These are phyloP conservation scores for Mucor indicus DNA, from an alignment of 371 early-diverging fungal species.

Conservation along the genomic window DNA sequence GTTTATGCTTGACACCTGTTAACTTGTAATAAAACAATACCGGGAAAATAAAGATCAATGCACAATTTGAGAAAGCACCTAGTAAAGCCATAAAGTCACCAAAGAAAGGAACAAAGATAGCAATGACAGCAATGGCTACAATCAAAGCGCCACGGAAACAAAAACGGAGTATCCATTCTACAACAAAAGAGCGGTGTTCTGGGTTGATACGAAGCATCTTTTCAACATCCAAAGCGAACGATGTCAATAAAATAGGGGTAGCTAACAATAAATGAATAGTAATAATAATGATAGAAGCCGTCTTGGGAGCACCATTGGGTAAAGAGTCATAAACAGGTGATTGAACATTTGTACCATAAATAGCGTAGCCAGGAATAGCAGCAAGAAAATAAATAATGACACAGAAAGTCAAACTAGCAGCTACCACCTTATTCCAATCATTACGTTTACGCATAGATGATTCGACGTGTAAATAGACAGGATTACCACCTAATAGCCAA, in stretches of 20 bases:
- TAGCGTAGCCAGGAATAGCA: constrained; percentile 76
- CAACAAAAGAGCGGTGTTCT: constrained; percentile 21
- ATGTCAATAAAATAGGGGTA: constrained; percentile 78
- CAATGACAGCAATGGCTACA: constrained; percentile 44
- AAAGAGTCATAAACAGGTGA: constrained; percentile 78
- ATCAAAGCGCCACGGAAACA: constrained; percentile 43
- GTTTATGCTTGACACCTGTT: constrained; percentile 48
- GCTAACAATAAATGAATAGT: constrained; percentile 82
- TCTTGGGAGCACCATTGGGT: constrained; percentile 59
- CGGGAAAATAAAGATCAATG: constrained; percentile 68
- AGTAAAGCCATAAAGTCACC: constrained; percentile 71
- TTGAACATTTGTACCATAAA: constrained; percentile 67
- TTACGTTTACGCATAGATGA: constrained; percentile 75
- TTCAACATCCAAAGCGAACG: constrained; percentile 75
- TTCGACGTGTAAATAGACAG: constrained; percentile 64
- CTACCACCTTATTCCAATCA: constrained; percentile 72
- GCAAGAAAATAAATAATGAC: constrained; percentile 72
- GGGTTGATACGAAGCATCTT: constrained; percentile 39
- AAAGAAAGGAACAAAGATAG: constrained; percentile 66
- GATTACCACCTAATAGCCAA: constrained; percentile 13
- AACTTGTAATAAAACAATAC: constrained; percentile 62
- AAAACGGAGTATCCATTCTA: constrained; percentile 43
- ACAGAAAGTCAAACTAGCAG: constrained; percentile 65
- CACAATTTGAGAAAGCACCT: constrained; percentile 66
- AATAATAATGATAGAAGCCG: constrained; percentile 70